These are phyloP conservation scores for Dothidotthia symphoricarpi DNA, from an alignment of 2,329 filamentous ascomycete genomes.

Conservation along the genomic window DNA sequence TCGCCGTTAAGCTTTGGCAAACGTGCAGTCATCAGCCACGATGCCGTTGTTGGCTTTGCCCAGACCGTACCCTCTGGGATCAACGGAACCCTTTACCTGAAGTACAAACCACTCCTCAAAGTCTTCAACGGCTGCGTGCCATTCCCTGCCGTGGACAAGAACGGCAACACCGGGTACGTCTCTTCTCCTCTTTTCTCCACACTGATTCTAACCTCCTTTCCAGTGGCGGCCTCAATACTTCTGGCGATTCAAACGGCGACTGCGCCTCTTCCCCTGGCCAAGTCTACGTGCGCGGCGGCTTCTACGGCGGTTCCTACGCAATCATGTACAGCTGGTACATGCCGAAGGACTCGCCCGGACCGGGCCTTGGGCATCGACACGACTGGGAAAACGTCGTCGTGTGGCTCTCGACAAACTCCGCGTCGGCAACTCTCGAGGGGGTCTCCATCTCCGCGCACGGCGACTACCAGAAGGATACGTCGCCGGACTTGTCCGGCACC, in stretches of 20 bases:
- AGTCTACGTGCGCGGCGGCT: constrained; percentile 49
- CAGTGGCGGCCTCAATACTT: constrained; percentile 47
- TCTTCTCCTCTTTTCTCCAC: neutral
- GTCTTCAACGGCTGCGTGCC: constrained; percentile 62
- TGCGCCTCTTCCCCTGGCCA: constrained; percentile 52
- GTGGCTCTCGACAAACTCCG: constrained; percentile 48
- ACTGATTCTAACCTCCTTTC: neutral
- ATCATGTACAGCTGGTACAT: constrained; percentile 57
- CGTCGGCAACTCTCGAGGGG: constrained; percentile 46
- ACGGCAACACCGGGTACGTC: constrained; percentile 57
- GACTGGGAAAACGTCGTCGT: constrained; percentile 59
- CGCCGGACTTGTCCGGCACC: constrained; percentile 41
- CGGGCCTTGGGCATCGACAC: constrained; percentile 53
- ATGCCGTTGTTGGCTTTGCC: constrained; percentile 54
- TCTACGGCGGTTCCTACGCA: constrained; percentile 46
- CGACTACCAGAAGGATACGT: constrained; percentile 43
- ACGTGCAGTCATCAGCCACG: constrained; percentile 46
- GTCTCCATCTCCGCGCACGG: constrained; percentile 56
- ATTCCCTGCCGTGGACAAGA: constrained; percentile 60
- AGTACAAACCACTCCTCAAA: constrained; percentile 57
- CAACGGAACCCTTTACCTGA: constrained; percentile 51
- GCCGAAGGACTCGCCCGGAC: constrained; percentile 49
- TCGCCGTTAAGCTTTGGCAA: constrained; percentile 29
- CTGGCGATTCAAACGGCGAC: constrained; percentile 40
- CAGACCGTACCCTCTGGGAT: constrained; percentile 53